Evolutionary conservation across 257 asterid species (phyloP).

Genomic region (Nemophila menziesii): DNA sequence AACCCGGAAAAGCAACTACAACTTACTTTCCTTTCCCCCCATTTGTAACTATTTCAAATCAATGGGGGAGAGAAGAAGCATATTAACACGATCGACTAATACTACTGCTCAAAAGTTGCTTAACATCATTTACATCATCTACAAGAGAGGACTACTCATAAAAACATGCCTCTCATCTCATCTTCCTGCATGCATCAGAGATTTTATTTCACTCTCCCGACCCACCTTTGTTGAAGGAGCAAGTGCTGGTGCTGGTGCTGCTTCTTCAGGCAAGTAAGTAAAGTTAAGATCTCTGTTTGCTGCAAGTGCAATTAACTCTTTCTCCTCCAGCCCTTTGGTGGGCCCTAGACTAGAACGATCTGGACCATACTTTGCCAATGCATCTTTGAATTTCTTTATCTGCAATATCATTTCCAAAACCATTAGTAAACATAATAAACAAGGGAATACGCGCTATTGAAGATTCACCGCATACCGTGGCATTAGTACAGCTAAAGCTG

Average conservation of each 20-base stretch:
- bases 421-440: too few relatives aligned
- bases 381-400: constrained; percentile 34
- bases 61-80: not conserved
- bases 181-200: not conserved
- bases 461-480: too few relatives aligned
- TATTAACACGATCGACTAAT: not conserved
- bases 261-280: constrained; percentile 13
- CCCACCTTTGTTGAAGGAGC: not conserved
- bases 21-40: not conserved
- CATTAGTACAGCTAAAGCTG: constrained; percentile 40
- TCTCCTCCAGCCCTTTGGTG: constrained; percentile 32
- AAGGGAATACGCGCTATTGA: too few relatives aligned
- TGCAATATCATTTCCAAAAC: constrained; percentile 9
- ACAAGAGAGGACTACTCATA: not conserved
- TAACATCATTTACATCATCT: not conserved
- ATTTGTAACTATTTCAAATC: not conserved
- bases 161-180: constrained; percentile 1
- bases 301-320: constrained; percentile 27
- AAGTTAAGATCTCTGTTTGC: constrained; percentile 25
- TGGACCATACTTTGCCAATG: constrained; percentile 26
- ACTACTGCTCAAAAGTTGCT: not conserved
- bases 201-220: not conserved
- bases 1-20: not conserved
- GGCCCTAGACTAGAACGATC: constrained; percentile 22
- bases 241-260: constrained; percentile 10